Base-by-base conservation (phyloP, 2,329 filamentous ascomycete species). In the Alternaria conjuncta region DNA sequence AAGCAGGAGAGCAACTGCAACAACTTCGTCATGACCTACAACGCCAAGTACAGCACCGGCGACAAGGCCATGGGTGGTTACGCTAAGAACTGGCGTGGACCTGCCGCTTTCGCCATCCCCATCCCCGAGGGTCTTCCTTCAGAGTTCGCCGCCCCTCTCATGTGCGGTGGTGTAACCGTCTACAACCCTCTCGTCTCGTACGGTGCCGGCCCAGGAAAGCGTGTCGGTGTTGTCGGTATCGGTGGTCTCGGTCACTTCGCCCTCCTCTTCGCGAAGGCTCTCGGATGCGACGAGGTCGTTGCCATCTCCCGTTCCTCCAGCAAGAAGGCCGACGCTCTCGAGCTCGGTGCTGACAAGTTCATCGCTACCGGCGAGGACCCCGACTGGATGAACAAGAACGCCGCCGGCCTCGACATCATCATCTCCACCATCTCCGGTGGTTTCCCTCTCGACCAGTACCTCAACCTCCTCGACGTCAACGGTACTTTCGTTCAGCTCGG, bases 161-260 rank as follows among this genome's bases (percentile, higher is more conserved):
- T 96, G 72, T 96, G 93, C 79, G 93, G 92, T 36, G 93, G 93
- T 67, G 85, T 96, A 64, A 96, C 93, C 1, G 88, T 89, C 45
- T 96, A 90, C 83, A 90, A 87, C 66, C 93, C 93, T 1, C 85
- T 96, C 7, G 88, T 91, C 55, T 86, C 92, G 25, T 89, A 94
- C 71, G 91, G 91, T n/a, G 86, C 87, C 57, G 91, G 91, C 0
- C 91, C 91, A 2, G 92, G 92, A 64, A 92, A 92, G 83, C 92
- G 92, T 80, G 88, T 94, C 15, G 91, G 86, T 54, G 87, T 94
- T 58, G 87, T 93, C 6, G 92, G 92, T 62, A 83, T 93, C 10
- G 92, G 92, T 21, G 91, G 92, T 1, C 81, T 94, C 0, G 91
- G 91, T 0, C 91, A 94, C 75, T 88, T 93, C 66, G 92, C 86